Conservation (phyloP, 1,284 basidiomycete species). For the Trametes polyzona region DNA sequence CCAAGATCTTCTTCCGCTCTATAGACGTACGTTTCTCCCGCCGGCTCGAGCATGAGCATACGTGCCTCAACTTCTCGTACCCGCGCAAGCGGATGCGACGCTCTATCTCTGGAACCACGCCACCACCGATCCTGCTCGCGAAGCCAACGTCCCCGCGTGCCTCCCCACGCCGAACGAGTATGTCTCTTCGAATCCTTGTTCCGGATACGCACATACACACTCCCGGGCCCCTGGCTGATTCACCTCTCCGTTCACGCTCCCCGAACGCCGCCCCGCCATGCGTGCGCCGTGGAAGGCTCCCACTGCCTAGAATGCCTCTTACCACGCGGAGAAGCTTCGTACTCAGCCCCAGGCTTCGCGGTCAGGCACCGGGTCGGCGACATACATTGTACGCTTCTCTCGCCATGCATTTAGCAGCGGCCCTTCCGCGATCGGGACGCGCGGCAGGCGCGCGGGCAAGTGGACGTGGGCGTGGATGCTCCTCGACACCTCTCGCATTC, state of each 20-base stretch:
- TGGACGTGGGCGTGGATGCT: background rate
- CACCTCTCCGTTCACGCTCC: too few species aligned
- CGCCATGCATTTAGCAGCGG: background rate
- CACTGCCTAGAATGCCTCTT: background rate
- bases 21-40: background rate
- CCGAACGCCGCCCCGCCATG: too few species aligned
- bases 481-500: too few species aligned
- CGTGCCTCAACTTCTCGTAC: background rate
- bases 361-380: background rate
- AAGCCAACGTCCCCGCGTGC: background rate
- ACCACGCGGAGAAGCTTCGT: background rate
- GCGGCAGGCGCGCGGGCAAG: too few species aligned
- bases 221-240: too few species aligned
- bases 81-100: too few species aligned
- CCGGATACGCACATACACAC: background rate
- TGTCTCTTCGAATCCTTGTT: background rate
- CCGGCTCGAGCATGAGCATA: background rate
- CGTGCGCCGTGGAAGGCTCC: too few species aligned
- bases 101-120: background rate
- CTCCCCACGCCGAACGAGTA: background rate
- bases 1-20: background rate
- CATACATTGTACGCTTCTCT: background rate
- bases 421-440: background rate
- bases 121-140: too few species aligned
- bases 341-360: background rate